Conservation (phyloP, 192 early-diverging fungal species). For the Glomus cerebriforme region DNA sequence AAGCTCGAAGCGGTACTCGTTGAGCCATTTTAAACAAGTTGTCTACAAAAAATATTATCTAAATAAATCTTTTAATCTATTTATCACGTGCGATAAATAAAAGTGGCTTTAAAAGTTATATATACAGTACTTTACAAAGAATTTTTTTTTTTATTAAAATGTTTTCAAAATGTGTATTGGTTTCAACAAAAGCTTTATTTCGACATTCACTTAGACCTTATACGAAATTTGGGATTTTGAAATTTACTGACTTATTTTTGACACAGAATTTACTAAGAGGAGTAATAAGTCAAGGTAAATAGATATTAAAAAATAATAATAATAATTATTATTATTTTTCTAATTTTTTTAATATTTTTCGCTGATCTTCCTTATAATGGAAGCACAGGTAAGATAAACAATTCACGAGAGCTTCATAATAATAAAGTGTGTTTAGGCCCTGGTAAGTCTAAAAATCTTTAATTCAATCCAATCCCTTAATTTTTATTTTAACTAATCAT, state of each 20-base stretch:
- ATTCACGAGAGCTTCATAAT: conserved; percentile 2
- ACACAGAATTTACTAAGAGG: neutral
- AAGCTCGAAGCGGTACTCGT: neutral
- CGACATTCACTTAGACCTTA: neutral
- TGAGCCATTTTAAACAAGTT: neutral
- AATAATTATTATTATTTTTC: too few species aligned
- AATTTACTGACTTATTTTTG: neutral
- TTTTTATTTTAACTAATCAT: neutral
- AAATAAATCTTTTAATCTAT: too few species aligned
- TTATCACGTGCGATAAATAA: too few species aligned
- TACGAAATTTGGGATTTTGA: neutral
- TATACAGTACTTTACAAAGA: too few species aligned
- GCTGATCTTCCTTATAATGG: neutral
- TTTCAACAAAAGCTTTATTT: neutral
- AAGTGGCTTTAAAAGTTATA: too few species aligned
- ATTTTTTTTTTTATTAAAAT: neutral
- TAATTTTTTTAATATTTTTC: neutral
- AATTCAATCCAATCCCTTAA: neutral
- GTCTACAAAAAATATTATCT: too few species aligned
- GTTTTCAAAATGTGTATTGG: neutral
- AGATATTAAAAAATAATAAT: neutral
- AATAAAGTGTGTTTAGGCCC: conserved; percentile 1
- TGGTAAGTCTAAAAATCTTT: neutral
- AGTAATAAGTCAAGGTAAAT: neutral
- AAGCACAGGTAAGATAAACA: neutral